phyloP scores from a whole-genome alignment of 371 early-diverging fungal species.

The Mucor circinelloides region DNA sequence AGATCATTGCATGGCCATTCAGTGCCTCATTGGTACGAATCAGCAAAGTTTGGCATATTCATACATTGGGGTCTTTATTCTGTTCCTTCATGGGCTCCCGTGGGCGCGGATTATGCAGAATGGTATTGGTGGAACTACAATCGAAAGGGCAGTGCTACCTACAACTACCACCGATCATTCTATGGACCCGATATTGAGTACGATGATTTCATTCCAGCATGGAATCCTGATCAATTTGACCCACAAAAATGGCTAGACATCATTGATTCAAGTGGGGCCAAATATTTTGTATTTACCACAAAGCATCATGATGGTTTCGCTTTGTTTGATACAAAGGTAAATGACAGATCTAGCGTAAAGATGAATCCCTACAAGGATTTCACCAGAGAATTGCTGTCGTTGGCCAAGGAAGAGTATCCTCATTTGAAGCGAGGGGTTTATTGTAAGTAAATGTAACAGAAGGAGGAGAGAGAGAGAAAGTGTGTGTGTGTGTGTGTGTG shows the following conservation, averaged over 20 bases:
- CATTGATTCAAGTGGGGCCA: constrained; percentile 26
- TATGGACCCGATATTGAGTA: constrained; percentile 34
- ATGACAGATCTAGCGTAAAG: constrained; percentile 25
- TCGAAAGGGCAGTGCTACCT: constrained; percentile 24
- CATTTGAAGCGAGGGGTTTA: constrained; percentile 34
- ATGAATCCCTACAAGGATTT: constrained; percentile 30
- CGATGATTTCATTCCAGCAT: constrained; percentile 31
- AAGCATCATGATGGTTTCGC: constrained; percentile 46
- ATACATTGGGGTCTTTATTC: constrained; percentile 44
- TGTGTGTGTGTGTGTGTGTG: no score
- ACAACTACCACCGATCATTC: constrained; percentile 24
- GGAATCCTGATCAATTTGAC: constrained; percentile 24
- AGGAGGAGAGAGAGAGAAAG: no score
- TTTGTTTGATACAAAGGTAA: constrained; percentile 32
- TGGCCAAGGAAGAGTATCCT: constrained; percentile 22
- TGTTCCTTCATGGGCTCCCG: constrained; percentile 42
- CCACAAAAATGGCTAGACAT: constrained; percentile 33
- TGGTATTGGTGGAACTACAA: constrained; percentile 47
- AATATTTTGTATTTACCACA: constrained; percentile 42
- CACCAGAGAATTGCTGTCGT: constrained; percentile 27
- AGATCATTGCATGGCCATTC: constrained; percentile 19
- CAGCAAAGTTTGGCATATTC: constrained; percentile 43
- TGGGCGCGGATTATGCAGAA: constrained; percentile 35
- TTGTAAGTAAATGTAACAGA: constrained; percentile 19
- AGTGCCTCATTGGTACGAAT: constrained; percentile 31